Base-by-base conservation (phyloP, 148 eudicot species). In the Hydrangea macrophylla region DNA sequence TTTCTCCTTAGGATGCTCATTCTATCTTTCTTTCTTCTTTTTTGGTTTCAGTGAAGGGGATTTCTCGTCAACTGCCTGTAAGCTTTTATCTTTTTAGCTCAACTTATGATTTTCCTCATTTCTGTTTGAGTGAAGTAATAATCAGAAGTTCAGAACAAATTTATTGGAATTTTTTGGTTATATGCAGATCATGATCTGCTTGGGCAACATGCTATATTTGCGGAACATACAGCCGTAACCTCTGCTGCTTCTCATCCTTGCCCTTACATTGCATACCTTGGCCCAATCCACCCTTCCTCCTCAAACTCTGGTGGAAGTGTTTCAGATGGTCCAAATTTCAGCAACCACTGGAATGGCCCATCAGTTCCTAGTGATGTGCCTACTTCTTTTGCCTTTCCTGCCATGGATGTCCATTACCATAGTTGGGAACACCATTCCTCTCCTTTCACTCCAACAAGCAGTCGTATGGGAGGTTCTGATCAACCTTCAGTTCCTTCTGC, bases 261-360 rank as follows among this genome's bases (percentile, higher is more conserved):
- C 50, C 98, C 98, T 1, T 92, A 90, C 69, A 67, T 90, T 73
- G 89, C 96, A 26, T 92, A 87, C 65, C 72, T 88, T 68, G 94
- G 92, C 61, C 92, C 94, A 50, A 42, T 83, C 61, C 95, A 83
- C 76, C 92, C 87, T 9, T 83, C 88, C 2, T 82, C 89, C 18
- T 80, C 87, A 32, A 82, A 74, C 68, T 75, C 92, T 18, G 61
- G 78, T 74, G 85, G 76, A 30, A 83, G 68, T 73, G 76, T 79
- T 58, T 71, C 89, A 9, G 90, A 90, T 69, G 83, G 82, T 68
- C 75, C 95, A 22, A 75, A 60, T 81, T 93, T 76, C 50, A 84
- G 68, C 67, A 88, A 70, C 78, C 92, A 84, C 63, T 93, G 98
- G 98, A 86, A 81, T 65, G 85, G 86, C 55, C 83, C 79, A 74